phyloP scores from a whole-genome alignment of 2,329 filamentous ascomycete genomes.

The Fusarium coffeatum region DNA sequence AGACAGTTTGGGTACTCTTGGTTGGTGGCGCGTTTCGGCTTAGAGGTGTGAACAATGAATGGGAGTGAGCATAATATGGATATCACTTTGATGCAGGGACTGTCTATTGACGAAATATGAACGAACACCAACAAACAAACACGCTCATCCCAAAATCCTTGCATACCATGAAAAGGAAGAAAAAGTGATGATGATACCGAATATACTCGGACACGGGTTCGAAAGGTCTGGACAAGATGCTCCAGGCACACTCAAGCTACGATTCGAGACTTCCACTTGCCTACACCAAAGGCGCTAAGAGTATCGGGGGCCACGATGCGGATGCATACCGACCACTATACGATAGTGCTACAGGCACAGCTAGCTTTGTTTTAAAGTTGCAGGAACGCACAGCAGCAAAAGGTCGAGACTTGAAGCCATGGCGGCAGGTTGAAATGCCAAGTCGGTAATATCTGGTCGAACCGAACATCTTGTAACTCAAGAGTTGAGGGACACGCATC shows the following conservation, averaged over 20 bases:
- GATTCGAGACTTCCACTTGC: slow-evolving; percentile 16
- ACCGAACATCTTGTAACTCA: slow-evolving; percentile 25
- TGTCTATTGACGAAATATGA: background rate
- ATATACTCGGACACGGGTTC: background rate
- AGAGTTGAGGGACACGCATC: background rate
- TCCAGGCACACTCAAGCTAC: slow-evolving; percentile 9
- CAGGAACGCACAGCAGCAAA: slow-evolving; percentile 26
- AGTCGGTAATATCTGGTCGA: slow-evolving; percentile 32
- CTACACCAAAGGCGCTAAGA: slow-evolving; percentile 7
- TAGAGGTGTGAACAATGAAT: background rate
- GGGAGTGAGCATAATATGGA: slow-evolving; percentile 24
- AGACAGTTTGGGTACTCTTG: slow-evolving; percentile 2
- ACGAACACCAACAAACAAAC: background rate
- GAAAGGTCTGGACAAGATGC: background rate
- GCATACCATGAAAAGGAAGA: background rate
- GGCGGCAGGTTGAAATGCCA: slow-evolving; percentile 22
- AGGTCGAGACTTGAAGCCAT: background rate
- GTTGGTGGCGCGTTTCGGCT: slow-evolving; percentile 36
- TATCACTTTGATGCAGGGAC: slow-evolving; percentile 25
- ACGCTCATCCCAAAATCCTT: background rate
- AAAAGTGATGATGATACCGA: background rate
- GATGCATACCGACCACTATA: slow-evolving; percentile 14
- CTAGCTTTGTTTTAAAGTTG: slow-evolving; percentile 8
- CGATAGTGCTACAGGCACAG: slow-evolving; percentile 6
- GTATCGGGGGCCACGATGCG: slow-evolving; percentile 22